Evolutionary conservation across 306 rosid species (phyloP).

Genomic region (Elaeagnus macrophylla): DNA sequence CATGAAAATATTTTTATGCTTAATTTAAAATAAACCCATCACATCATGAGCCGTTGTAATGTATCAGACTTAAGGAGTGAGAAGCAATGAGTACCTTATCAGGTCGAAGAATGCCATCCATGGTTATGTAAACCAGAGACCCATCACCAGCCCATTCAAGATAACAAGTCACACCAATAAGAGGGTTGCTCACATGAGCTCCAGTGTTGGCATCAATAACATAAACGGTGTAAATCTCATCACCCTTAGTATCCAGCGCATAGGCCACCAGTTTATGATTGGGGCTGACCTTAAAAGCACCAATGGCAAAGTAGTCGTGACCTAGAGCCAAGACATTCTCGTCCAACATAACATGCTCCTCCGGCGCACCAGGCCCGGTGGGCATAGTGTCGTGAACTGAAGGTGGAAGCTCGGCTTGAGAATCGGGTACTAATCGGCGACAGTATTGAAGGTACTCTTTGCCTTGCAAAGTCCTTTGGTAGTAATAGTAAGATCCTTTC

Average conservation of each 20-base stretch:
- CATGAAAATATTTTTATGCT: neutral
- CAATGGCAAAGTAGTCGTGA: constrained; percentile 48
- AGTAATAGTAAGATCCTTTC: constrained; percentile 63
- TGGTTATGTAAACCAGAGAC: constrained; percentile 64
- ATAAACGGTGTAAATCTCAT: constrained; percentile 71
- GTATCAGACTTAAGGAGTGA: neutral
- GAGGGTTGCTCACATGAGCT: constrained; percentile 51
- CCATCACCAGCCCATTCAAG: constrained; percentile 68
- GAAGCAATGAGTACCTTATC: constrained; percentile 44
- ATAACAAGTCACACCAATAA: constrained; percentile 40
- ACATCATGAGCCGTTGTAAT: neutral
- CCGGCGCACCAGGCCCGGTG: constrained; percentile 54
- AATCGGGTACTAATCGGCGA: constrained; percentile 44
- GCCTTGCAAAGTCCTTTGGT: constrained; percentile 50
- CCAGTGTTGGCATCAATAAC: constrained; percentile 71
- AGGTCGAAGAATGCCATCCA: constrained; percentile 84
- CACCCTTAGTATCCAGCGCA: constrained; percentile 86
- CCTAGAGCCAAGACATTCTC: constrained; percentile 68
- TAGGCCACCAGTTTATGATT: constrained; percentile 69
- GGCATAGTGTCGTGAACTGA: constrained; percentile 66
- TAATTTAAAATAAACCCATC: neutral
- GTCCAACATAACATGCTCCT: constrained; percentile 73
- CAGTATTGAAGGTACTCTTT: constrained; percentile 80
- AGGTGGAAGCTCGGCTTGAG: constrained; percentile 25
- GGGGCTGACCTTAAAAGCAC: constrained; percentile 69